These are phyloP conservation scores for Amaranthus tricolor DNA, from an alignment of 179 eudicot genomes.

Conservation along the genomic window DNA sequence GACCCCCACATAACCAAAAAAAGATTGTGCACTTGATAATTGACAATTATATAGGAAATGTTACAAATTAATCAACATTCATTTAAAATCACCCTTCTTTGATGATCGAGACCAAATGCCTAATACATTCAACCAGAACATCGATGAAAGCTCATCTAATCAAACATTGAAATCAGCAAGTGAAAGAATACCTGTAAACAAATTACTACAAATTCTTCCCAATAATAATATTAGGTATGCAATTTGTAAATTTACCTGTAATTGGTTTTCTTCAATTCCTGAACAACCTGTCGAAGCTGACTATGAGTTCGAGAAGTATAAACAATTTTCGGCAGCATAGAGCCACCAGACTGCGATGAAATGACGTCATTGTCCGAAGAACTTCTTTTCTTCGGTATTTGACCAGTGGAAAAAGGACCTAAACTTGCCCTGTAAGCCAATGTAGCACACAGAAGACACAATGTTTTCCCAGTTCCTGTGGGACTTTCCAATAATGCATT, in stretches of 20 bases:
- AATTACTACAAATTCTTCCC: not conserved
- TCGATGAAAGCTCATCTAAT: constrained; percentile 1
- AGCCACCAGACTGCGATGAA: constrained; percentile 39
- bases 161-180: not conserved
- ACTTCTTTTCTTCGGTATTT: constrained; percentile 25
- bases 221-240: not conserved
- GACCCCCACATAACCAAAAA: not conserved
- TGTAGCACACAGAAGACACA: constrained; percentile 96
- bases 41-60: not conserved
- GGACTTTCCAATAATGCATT: constrained; percentile 98
- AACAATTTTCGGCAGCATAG: constrained; percentile 58
- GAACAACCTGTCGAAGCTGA: constrained; percentile 87
- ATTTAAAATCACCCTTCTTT: not conserved
- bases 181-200: not conserved
- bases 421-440: constrained; percentile 91
- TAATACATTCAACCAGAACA: not conserved
- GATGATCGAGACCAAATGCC: not conserved
- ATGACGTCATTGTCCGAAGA: constrained; percentile 30
- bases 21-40: not conserved
- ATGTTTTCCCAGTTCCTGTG: constrained; percentile 97
- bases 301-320: constrained; percentile 97
- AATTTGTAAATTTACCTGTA: constrained; percentile 61
- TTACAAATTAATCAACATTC: not conserved
- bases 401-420: constrained; percentile 62
- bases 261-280: constrained; percentile 76